phyloP scores from a whole-genome alignment of 164 flowering plant species.

The Malania oleifera region DNA sequence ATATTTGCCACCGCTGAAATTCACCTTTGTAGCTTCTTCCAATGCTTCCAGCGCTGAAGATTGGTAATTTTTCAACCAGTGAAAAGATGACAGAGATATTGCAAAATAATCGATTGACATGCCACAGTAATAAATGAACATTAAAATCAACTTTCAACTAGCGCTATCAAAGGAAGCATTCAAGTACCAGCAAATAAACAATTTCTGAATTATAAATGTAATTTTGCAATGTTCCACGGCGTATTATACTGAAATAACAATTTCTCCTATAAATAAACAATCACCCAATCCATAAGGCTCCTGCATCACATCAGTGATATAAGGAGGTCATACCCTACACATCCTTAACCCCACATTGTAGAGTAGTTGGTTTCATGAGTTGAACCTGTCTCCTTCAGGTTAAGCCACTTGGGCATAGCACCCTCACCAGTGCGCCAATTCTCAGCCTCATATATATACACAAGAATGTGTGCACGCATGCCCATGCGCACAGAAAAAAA shows the following conservation, averaged over 20 bases:
- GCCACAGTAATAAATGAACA: background rate
- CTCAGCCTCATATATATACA: too few relatives aligned
- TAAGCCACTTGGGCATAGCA: too few relatives aligned
- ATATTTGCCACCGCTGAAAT: slow-evolving; percentile 87
- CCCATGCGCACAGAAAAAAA: too few relatives aligned
- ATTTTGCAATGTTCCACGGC: background rate
- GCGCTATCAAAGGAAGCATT: background rate
- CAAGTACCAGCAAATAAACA: too few relatives aligned
- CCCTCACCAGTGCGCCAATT: too few relatives aligned
- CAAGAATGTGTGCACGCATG: too few relatives aligned
- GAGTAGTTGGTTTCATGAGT: too few relatives aligned
- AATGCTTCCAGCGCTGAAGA: slow-evolving; percentile 85
- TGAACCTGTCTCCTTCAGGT: too few relatives aligned
- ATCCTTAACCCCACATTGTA: too few relatives aligned
- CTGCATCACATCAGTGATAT: too few relatives aligned
- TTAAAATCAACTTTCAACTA: background rate
- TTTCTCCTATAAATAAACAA: background rate
- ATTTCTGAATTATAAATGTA: too few relatives aligned
- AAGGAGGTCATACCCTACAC: too few relatives aligned
- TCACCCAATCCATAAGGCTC: background rate
- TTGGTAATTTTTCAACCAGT: slow-evolving; percentile 4
- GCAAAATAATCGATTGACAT: background rate
- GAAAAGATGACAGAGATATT: background rate
- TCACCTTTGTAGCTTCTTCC: slow-evolving; percentile 89
- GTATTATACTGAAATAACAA: background rate